These are phyloP conservation scores for Pichia thaimueangensis DNA, from an alignment of 805 yeast genomes.

Conservation along the genomic window DNA sequence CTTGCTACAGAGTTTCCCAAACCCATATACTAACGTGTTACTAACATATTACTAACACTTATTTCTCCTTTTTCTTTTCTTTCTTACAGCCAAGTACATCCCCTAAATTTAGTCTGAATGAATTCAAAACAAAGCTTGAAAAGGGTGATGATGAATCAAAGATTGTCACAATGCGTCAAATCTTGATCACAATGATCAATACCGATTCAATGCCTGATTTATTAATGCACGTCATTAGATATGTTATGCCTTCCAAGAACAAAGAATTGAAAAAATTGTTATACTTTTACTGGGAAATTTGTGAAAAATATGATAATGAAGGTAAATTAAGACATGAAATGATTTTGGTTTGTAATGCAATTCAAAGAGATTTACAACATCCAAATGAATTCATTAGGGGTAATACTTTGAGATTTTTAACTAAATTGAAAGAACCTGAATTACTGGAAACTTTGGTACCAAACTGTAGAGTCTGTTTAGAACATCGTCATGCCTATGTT, in stretches of 20 bases:
- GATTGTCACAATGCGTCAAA: constrained; percentile 82
- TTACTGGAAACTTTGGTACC: constrained; percentile 93
- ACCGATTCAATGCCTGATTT: constrained; percentile 91
- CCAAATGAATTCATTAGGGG: constrained; percentile 97
- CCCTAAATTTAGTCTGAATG: constrained; percentile 56
- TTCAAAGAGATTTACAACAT: constrained; percentile 94
- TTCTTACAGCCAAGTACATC: constrained; percentile 50
- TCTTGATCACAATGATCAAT: constrained; percentile 79
- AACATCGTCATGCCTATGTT: constrained; percentile 96
- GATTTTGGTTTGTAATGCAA: constrained; percentile 97
- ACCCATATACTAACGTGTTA: too few species aligned
- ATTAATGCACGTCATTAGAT: constrained; percentile 94
- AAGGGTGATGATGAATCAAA: constrained; percentile 85
- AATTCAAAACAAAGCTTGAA: constrained; percentile 73
- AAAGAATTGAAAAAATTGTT: constrained; percentile 88
- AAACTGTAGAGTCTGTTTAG: constrained; percentile 81
- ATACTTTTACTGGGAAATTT: constrained; percentile 96
- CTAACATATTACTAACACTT: neutral
- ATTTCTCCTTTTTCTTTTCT: neutral
- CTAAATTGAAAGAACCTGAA: constrained; percentile 89
- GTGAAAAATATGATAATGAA: constrained; percentile 80
- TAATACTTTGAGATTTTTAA: constrained; percentile 83
- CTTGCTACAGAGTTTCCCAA: too few species aligned
- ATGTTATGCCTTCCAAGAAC: constrained; percentile 91
- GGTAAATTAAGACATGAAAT: constrained; percentile 96